phyloP scores from a whole-genome alignment of 2,329 filamentous ascomycete species.

The Cladophialophora yegresii region DNA sequence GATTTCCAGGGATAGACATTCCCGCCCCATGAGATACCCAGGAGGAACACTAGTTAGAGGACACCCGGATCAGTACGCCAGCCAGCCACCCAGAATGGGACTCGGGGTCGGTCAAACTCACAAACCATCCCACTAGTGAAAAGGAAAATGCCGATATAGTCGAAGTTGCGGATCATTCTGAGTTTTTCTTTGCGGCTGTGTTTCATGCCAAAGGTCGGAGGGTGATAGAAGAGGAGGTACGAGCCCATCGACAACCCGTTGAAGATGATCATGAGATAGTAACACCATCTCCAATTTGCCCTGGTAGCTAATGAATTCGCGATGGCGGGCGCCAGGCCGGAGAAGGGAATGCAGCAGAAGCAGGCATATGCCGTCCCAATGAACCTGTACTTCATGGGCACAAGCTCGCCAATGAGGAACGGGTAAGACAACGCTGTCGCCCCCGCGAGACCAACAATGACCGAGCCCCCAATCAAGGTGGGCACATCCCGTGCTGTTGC shows the following conservation, averaged over 20 bases:
- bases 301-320: conserved; percentile 48
- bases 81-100: no score
- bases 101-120: no score
- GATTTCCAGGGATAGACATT: conserved; percentile 48
- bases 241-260: conserved; percentile 46
- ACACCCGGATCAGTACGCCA: no score
- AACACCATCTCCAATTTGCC: conserved; percentile 52
- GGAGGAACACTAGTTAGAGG: no score
- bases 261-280: conserved; percentile 53
- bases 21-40: conserved; percentile 45
- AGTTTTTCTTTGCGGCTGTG: conserved; percentile 40
- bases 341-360: conserved; percentile 40
- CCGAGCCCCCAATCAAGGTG: conserved; percentile 43
- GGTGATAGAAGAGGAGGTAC: conserved; percentile 52
- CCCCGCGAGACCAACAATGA: neutral
- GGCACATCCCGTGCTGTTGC: conserved; percentile 43
- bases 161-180: conserved; percentile 48
- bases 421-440: conserved; percentile 35
- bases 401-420: conserved; percentile 45
- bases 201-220: conserved; percentile 51
- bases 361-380: conserved; percentile 41
- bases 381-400: conserved; percentile 45
- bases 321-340: conserved; percentile 48
- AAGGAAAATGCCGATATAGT: conserved; percentile 50
- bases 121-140: conserved; percentile 41